Percentiles rank a stretch among this genome's conserved stretches.
phyloP scores from a whole-genome alignment of 176 grass and related monocot genomes.

The Typha latifolia region DNA sequence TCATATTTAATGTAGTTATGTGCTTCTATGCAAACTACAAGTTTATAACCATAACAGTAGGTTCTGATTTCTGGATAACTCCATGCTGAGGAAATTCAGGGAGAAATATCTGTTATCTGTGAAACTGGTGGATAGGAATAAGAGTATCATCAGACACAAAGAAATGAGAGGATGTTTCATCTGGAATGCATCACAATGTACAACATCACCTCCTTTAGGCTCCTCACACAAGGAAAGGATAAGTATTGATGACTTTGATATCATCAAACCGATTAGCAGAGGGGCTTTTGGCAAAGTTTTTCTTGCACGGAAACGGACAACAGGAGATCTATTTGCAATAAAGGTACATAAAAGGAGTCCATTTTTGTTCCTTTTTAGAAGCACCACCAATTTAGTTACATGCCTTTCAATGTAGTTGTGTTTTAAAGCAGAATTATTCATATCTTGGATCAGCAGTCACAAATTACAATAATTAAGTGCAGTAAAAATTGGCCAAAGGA shows the following conservation, averaged over 20 bases:
- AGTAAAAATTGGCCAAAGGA: background rate
- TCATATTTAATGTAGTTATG: background rate
- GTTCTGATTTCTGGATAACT: background rate
- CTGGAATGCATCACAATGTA: slow-evolving; percentile 2
- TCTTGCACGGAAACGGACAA: slow-evolving; percentile 34
- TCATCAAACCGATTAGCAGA: slow-evolving; percentile 41
- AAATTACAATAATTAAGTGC: too few relatives aligned
- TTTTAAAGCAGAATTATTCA: background rate
- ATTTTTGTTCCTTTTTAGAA: too few relatives aligned
- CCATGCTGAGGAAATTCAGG: slow-evolving; percentile 15
- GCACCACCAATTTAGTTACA: too few relatives aligned
- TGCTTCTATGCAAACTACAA: background rate
- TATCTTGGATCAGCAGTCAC: background rate
- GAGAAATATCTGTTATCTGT: slow-evolving; percentile 24
- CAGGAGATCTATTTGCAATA: slow-evolving; percentile 46
- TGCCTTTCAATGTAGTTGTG: background rate
- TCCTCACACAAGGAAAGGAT: slow-evolving; percentile 23
- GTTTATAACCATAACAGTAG: background rate
- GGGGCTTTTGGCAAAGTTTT: slow-evolving; percentile 46
- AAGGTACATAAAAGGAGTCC: slow-evolving; percentile 19
- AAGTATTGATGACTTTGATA: slow-evolving; percentile 39
- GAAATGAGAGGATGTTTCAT: slow-evolving; percentile 10
- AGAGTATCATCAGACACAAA: slow-evolving; percentile 8
- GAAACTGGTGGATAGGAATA: slow-evolving; percentile 1
- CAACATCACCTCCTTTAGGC: slow-evolving; percentile 2